Conservation (phyloP, 768 basidiomycete genomes). For the Suillus luteus region DNA sequence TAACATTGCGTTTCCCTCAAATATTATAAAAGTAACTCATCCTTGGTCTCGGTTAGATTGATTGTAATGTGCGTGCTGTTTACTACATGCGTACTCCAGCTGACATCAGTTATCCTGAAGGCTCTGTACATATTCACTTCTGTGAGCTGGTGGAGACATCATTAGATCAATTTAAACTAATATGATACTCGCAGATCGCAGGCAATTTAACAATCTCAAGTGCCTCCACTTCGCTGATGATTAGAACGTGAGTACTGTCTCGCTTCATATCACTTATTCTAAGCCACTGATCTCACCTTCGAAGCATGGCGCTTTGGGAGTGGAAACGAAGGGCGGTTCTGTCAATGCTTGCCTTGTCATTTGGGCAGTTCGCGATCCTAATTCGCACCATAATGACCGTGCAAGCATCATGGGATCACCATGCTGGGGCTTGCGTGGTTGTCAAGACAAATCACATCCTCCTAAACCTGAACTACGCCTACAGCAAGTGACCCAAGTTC, state of each 20-base stretch:
- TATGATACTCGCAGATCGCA: conserved; percentile 44
- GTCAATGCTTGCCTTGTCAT: conserved; percentile 52
- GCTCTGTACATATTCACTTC: conserved; percentile 72
- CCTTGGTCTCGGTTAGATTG: conserved; percentile 41
- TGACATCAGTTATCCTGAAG: conserved; percentile 31
- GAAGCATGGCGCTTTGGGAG: conserved; percentile 72
- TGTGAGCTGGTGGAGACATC: conserved; percentile 34
- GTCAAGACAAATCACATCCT: conserved; percentile 53
- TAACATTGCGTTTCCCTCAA: conserved; percentile 24
- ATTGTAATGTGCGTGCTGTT: conserved; percentile 52
- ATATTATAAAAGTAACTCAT: conserved; percentile 8
- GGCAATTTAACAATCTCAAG: conserved; percentile 68
- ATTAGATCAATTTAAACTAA: conserved; percentile 7
- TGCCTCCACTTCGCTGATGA: conserved; percentile 68
- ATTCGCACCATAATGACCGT: conserved; percentile 75
- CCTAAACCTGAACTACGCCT: conserved; percentile 68
- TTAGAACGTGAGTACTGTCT: conserved; percentile 52
- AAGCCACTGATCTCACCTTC: conserved; percentile 28
- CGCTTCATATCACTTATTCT: conserved; percentile 13
- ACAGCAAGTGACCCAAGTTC: conserved; percentile 48
- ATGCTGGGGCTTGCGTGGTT: conserved; percentile 48
- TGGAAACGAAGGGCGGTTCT: conserved; percentile 51
- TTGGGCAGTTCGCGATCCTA: conserved; percentile 67
- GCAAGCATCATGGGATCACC: conserved; percentile 51
- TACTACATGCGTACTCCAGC: not conserved